Evolutionary conservation across 2,329 filamentous ascomycete species (phyloP).

Genomic region (Celoporthe dispersa): DNA sequence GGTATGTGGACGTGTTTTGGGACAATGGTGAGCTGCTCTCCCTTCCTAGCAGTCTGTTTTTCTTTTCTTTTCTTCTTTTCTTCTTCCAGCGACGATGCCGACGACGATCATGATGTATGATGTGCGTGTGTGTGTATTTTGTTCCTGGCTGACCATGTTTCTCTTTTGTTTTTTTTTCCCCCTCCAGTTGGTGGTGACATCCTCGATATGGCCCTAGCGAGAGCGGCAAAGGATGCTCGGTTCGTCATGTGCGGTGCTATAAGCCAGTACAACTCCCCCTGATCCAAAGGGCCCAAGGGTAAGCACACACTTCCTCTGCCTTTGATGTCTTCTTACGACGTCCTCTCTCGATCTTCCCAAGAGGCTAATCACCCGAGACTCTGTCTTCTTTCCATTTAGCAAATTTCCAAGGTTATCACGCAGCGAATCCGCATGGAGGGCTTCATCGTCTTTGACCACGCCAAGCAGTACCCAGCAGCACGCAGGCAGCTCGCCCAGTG

Average conservation of each 20-base stretch:
- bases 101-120: too few relatives aligned
- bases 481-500: conserved; percentile 66
- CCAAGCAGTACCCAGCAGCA: conserved; percentile 60
- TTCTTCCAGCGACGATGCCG: too few relatives aligned
- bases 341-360: not conserved
- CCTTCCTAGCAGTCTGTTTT: not conserved
- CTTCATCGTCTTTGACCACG: conserved; percentile 75
- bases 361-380: not conserved
- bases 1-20: conserved; percentile 71
- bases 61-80: too few relatives aligned
- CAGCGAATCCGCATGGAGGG: conserved; percentile 57
- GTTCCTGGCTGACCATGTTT: not conserved
- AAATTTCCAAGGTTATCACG: conserved; percentile 30
- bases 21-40: conserved; percentile 55
- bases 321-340: not conserved
- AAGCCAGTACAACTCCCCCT: conserved; percentile 28
- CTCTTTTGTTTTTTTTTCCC: not conserved
- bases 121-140: not conserved
- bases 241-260: conserved; percentile 70
- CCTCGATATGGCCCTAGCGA: conserved; percentile 65
- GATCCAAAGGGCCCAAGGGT: conserved; percentile 26
- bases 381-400: conserved; percentile 7
- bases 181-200: conserved; percentile 68
- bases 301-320: not conserved
- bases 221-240: conserved; percentile 64